Base-by-base conservation (phyloP, 768 basidiomycete genomes). In the Boletus barrowsii region DNA sequence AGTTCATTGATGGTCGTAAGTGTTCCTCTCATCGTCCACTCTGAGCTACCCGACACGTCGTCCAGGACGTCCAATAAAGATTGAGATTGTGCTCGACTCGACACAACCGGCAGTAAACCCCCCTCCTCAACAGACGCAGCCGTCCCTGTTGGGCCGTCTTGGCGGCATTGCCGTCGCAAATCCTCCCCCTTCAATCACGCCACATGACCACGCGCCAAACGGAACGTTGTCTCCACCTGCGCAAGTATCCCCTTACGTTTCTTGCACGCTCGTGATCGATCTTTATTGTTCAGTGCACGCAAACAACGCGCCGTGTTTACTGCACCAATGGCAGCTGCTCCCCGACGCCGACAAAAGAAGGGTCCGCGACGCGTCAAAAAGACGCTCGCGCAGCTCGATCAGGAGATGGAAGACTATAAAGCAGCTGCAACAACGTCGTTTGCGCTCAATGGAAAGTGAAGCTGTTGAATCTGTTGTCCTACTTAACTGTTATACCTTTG, bases 341-440 rank as follows among this genome's bases (percentile, higher is more conserved):
- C 76, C 18, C 72, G 76, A 33, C 62, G 74, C 17, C 81, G 83
- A 29, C 70, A 74, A 39, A 89, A 86, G 74, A 91, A 90, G 62
- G 89, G 89, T 0, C 86, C 89, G 0, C 84, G 81, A 62, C 81
- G 89, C 37, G 66, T 88, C 41, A 88, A 88, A 63, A 90, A 90
- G 69, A 68, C 86, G 0, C 64, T 73, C 8, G 83, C 78, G 26
- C 81, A 90, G 55, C 76, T 91, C 22, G 88, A 91, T 66, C 76
- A 79, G 65, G 88, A 91, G 68, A 90, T 91, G 86, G 89, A 91
- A 52, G 84, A 86, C 46, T 91, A 90, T 58, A 79, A 79, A 47
- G 83, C 33, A 14, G 33, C 87, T 20, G 72, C 69, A 11, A 74
- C 56, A 17, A 22, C 47, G 39, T 46, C 51, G 13, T 59, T 53